phyloP scores from a whole-genome alignment of 805 yeast species.

The Candida germanica region DNA sequence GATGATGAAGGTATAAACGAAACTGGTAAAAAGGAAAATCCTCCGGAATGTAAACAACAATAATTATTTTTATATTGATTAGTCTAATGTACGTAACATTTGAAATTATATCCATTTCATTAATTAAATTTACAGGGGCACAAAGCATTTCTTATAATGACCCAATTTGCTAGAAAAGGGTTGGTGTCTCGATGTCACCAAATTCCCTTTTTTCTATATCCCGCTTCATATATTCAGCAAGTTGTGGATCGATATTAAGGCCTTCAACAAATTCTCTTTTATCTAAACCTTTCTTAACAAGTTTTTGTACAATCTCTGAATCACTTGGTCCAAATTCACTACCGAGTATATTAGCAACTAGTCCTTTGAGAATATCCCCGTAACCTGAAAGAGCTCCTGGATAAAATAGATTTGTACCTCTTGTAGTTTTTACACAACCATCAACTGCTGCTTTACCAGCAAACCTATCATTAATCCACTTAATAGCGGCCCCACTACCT shows the following conservation, averaged over 20 bases:
- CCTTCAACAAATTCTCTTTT: too few relatives aligned
- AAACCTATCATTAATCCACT: conserved; percentile 19
- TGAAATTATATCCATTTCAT: too few relatives aligned
- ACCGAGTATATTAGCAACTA: conserved; percentile 6
- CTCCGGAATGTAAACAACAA: conserved; percentile 78
- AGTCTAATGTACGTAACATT: background rate
- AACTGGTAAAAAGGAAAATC: conserved; percentile 53
- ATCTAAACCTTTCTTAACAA: background rate
- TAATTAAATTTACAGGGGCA: too few relatives aligned
- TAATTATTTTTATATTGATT: conserved; percentile 17
- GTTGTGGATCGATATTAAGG: too few relatives aligned
- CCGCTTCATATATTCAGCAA: too few relatives aligned
- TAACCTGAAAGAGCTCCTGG: conserved; percentile 10
- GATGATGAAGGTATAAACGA: conserved; percentile 56
- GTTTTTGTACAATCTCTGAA: background rate
- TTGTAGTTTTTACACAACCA: conserved; percentile 50
- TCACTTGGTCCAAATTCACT: conserved; percentile 7
- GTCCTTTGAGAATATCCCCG: conserved; percentile 3
- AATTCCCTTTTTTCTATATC: too few relatives aligned
- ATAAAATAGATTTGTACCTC: conserved; percentile 9
- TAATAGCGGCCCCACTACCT: conserved; percentile 20
- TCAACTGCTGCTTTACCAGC: conserved; percentile 41
- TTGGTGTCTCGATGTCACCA: too few relatives aligned
- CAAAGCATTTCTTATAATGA: too few relatives aligned
- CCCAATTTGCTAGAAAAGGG: too few relatives aligned